These are phyloP conservation scores for Phytophthora kernoviae DNA, from an alignment of 352 stramenopile species.

Conservation along the genomic window DNA sequence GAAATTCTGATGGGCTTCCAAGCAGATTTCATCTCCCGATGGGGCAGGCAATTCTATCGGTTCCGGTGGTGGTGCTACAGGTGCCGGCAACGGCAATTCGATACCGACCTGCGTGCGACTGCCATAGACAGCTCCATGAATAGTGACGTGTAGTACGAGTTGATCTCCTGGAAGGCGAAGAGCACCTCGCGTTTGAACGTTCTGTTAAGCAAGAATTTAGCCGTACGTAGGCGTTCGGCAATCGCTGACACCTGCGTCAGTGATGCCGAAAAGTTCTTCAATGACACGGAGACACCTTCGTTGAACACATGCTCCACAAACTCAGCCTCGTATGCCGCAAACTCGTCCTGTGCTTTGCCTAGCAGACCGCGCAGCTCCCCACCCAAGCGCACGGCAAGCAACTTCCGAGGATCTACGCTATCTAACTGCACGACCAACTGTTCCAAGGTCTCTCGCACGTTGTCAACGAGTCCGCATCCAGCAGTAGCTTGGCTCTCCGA, in stretches of 20 bases:
- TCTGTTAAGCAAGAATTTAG: constrained; percentile 79
- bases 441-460: constrained; percentile 46
- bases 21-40: constrained; percentile 38
- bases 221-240: constrained; percentile 52
- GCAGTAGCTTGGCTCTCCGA: not conserved
- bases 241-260: constrained; percentile 61
- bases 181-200: constrained; percentile 77
- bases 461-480: constrained; percentile 36
- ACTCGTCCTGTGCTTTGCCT: constrained; percentile 82
- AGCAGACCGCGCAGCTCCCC: constrained; percentile 76
- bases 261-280: constrained; percentile 79
- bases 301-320: constrained; percentile 60
- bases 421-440: constrained; percentile 63
- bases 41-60: constrained; percentile 16
- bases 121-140: constrained; percentile 87
- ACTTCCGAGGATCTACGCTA: constrained; percentile 62
- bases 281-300: constrained; percentile 64
- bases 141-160: constrained; percentile 83
- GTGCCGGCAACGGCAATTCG: constrained; percentile 53
- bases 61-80: constrained; percentile 21
- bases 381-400: constrained; percentile 65
- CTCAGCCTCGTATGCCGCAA: constrained; percentile 59
- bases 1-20: constrained; percentile 69
- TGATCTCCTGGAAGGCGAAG: constrained; percentile 88
- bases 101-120: constrained; percentile 54